A percentile compares a stretch with the other conserved stretches of the same genome.
Evolutionary conservation across 2,329 filamentous ascomycete genomes (phyloP).

Genomic region (Epichloe uncinata): DNA sequence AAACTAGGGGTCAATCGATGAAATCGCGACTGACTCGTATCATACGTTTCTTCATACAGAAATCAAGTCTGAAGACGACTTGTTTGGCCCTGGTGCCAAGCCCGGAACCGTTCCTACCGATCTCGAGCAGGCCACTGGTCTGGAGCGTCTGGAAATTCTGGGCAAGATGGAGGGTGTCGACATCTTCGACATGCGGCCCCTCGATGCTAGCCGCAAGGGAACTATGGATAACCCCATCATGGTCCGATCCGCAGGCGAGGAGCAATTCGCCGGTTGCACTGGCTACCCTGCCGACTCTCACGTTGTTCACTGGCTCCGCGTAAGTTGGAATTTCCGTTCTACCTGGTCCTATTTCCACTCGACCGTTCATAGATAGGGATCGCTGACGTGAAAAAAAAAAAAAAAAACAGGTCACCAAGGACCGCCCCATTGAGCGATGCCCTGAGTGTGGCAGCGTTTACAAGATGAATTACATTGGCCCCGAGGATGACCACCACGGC

Average conservation of each 20-base stretch:
- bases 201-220: conserved; percentile 84
- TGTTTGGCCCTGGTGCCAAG: conserved; percentile 68
- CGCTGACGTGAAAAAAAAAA: background rate
- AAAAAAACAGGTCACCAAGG: conserved; percentile 55
- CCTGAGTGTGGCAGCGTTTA: conserved; percentile 91
- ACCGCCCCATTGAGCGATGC: conserved; percentile 89
- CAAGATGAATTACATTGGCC: conserved; percentile 95
- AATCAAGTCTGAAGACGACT: conserved; percentile 68
- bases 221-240: conserved; percentile 82
- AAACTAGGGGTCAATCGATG: background rate
- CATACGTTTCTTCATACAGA: conserved; percentile 39
- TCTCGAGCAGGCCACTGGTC: conserved; percentile 88
- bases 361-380: background rate
- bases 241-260: conserved; percentile 83
- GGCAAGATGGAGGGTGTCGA: conserved; percentile 99
- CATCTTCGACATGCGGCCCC: conserved; percentile 94
- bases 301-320: conserved; percentile 77
- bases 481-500: conserved; percentile 58
- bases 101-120: conserved; percentile 83
- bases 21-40: conserved; percentile 8
- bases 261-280: conserved; percentile 96
- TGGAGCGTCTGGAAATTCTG: conserved; percentile 96
- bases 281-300: conserved; percentile 89
- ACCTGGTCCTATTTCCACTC: background rate
- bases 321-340: conserved; percentile 33